These are phyloP conservation scores for Nicotiana knightiana DNA, from an alignment of 257 asterid genomes.

Conservation along the genomic window DNA sequence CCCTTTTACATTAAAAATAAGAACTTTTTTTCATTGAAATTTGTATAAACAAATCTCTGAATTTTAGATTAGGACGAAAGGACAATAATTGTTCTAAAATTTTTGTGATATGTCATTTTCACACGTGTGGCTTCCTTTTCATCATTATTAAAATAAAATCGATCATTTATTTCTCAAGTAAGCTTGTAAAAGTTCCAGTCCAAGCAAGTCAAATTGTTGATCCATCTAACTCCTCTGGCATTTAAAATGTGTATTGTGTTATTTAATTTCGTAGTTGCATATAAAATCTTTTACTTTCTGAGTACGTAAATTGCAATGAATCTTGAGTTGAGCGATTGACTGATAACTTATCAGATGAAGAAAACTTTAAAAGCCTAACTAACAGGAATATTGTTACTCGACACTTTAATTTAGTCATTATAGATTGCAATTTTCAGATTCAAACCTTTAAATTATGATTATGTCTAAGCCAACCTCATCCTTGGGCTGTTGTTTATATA, in stretches of 20 bases:
- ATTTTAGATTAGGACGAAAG: not conserved
- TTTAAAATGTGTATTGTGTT: not conserved
- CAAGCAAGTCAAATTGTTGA: not conserved
- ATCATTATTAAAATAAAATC: not conserved
- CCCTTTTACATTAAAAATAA: not conserved
- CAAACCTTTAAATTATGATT: no score
- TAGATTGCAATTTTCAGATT: no score
- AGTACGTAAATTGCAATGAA: not conserved
- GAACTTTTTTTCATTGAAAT: no score
- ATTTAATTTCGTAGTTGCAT: no score
- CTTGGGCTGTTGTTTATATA: no score
- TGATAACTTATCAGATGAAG: no score
- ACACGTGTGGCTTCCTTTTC: not conserved
- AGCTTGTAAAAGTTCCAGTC: not conserved
- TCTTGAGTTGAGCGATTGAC: no score
- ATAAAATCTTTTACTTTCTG: not conserved
- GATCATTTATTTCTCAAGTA: not conserved
- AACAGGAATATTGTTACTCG: no score
- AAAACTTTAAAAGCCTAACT: no score
- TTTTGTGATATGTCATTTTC: not conserved
- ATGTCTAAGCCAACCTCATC: no score
- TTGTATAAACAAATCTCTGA: not conserved
- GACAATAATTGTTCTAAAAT: not conserved
- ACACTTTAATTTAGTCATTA: no score
- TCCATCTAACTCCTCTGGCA: not conserved